Conservation (phyloP, 805 yeast genomes). For the Candida pseudoglaebosa region DNA sequence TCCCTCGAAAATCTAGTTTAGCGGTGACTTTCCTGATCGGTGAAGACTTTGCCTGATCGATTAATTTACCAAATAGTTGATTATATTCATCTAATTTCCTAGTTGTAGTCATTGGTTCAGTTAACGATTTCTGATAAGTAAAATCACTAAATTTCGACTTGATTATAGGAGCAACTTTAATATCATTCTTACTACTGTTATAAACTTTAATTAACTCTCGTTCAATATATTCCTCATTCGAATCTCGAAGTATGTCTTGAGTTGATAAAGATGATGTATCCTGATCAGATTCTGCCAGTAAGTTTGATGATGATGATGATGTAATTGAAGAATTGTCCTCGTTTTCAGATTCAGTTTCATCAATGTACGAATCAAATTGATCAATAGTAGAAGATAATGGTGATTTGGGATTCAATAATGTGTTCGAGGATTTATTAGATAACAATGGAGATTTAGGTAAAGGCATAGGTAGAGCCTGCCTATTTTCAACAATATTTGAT, state of each 20-base stretch:
- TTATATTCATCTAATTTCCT: constrained; percentile 23
- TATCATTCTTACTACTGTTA: constrained; percentile 32
- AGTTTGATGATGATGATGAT: constrained; percentile 10
- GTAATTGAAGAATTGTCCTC: constrained; percentile 6
- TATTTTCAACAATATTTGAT: constrained; percentile 15
- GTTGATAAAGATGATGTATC: constrained; percentile 2
- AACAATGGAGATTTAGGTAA: constrained; percentile 1
- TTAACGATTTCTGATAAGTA: constrained; percentile 6
- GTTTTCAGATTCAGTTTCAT: background rate
- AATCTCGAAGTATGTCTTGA: constrained; percentile 9
- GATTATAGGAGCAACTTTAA: constrained; percentile 27
- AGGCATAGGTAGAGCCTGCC: constrained; percentile 5
- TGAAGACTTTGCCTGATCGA: background rate
- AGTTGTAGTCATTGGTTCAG: constrained; percentile 18
- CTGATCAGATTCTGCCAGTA: constrained; percentile 4
- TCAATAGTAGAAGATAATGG: background rate
- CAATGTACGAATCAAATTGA: background rate
- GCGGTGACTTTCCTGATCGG: constrained; percentile 11
- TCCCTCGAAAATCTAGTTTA: constrained; percentile 25
- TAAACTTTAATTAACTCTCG: constrained; percentile 23
- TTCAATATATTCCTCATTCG: constrained; percentile 16
- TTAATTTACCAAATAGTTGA: constrained; percentile 19
- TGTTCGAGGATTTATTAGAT: background rate
- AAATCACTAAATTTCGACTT: constrained; percentile 3
- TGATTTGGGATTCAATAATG: too few species aligned